Evolutionary conservation across 768 basidiomycete species (phyloP).

Genomic region (Leccinum subtestaceum): DNA sequence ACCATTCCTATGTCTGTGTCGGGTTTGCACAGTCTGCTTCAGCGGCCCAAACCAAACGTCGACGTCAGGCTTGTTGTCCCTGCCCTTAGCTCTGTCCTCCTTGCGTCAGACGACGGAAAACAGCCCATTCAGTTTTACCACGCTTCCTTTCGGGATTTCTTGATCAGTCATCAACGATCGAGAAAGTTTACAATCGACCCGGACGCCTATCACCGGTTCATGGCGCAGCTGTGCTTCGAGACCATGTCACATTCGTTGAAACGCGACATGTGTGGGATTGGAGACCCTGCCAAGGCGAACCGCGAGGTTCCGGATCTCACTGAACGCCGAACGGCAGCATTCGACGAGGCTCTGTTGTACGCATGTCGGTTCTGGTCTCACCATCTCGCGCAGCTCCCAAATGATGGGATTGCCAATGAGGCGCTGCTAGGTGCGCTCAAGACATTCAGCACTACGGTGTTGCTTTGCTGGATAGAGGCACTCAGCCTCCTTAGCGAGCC

Average conservation of each 20-base stretch:
- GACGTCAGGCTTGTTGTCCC: conserved; percentile 18
- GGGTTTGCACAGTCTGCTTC: conserved; percentile 9
- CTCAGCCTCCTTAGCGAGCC: conserved; percentile 13
- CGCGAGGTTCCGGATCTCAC: conserved; percentile 12
- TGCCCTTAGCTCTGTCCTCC: conserved; percentile 16
- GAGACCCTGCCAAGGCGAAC: conserved; percentile 15
- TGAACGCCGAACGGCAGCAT: conserved; percentile 5
- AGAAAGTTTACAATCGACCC: conserved; percentile 9
- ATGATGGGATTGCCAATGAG: conserved; percentile 4
- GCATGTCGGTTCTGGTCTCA: conserved; percentile 21
- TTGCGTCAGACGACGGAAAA: conserved; percentile 11
- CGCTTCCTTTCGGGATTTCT: conserved; percentile 9
- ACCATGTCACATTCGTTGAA: conserved; percentile 13
- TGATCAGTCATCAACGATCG: conserved; percentile 15
- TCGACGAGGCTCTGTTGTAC: conserved; percentile 13
- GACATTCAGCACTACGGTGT: conserved; percentile 6
- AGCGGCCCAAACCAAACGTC: conserved; percentile 12
- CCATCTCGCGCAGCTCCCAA: conserved; percentile 16
- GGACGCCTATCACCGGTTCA: not conserved
- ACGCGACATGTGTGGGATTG: conserved; percentile 16
- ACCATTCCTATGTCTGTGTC: conserved; percentile 14
- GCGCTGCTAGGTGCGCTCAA: conserved; percentile 4
- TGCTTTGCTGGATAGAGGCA: conserved; percentile 17
- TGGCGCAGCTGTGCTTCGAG: conserved; percentile 17
- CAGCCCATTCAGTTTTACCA: conserved; percentile 22